Evolutionary conservation across 345 rosid species (phyloP).

Genomic region (Pistacia integerrima): DNA sequence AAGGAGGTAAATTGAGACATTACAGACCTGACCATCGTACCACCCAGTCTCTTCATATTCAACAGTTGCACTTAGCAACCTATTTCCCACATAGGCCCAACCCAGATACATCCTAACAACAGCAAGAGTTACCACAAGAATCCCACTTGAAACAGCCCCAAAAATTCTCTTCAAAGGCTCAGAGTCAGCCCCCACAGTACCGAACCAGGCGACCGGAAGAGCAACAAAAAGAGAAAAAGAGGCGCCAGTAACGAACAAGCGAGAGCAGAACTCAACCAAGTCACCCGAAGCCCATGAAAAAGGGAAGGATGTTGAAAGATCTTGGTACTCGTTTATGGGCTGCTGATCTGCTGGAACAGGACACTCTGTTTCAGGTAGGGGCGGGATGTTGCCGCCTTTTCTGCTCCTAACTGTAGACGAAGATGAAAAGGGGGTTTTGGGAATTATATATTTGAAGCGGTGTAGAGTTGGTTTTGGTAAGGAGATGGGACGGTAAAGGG

Average conservation of each 20-base stretch:
- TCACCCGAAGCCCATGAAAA: constrained; percentile 80
- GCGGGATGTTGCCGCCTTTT: constrained; percentile 54
- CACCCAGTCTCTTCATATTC: constrained; percentile 98
- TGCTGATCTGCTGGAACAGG: constrained; percentile 86
- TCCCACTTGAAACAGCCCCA: constrained; percentile 71
- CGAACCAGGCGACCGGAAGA: constrained; percentile 84
- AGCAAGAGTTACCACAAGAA: constrained; percentile 76
- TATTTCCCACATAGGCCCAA: constrained; percentile 97
- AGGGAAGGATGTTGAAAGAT: constrained; percentile 82
- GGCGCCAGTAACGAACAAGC: constrained; percentile 70
- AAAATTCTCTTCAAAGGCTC: constrained; percentile 65
- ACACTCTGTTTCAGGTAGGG: constrained; percentile 69
- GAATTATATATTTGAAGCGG: constrained; percentile 18
- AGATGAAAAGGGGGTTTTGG: constrained; percentile 25
- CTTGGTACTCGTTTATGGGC: constrained; percentile 83
- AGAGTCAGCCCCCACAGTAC: constrained; percentile 60
- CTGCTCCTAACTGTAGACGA: constrained; percentile 15
- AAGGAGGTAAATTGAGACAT: background rate
- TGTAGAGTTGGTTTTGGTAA: constrained; percentile 13
- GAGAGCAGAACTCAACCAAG: constrained; percentile 49
- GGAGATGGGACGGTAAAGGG: constrained; percentile 23
- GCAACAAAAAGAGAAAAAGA: constrained; percentile 72
- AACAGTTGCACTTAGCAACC: constrained; percentile 94
- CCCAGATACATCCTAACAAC: constrained; percentile 94
- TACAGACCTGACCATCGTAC: constrained; percentile 90